These are phyloP conservation scores for Adansonia digitata DNA, from an alignment of 345 rosid species.

Conservation along the genomic window DNA sequence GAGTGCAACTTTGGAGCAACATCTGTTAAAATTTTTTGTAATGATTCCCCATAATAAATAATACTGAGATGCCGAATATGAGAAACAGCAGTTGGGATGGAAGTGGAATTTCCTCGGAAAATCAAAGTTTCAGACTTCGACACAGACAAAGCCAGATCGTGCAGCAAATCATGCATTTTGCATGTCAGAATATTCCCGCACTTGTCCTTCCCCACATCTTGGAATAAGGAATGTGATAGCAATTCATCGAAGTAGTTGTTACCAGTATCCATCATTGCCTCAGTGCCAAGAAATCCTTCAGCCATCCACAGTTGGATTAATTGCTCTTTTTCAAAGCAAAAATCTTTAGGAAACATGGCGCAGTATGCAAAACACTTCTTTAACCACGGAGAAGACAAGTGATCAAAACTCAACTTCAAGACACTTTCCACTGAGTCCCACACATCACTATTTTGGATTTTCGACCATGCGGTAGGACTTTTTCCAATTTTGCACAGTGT, in stretches of 20 bases:
- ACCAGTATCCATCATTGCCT: conserved; percentile 13
- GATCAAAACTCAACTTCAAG: not conserved
- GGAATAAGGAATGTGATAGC: conserved; percentile 21
- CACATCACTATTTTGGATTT: not conserved
- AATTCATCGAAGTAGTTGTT: conserved; percentile 14
- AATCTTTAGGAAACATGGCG: not conserved
- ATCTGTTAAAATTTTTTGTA: not conserved
- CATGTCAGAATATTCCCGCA: not conserved
- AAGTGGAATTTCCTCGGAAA: not conserved
- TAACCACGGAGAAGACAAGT: not conserved
- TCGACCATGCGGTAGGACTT: not conserved
- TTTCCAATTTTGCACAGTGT: not conserved
- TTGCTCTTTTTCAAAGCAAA: not conserved
- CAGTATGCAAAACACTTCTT: not conserved
- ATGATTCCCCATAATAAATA: not conserved
- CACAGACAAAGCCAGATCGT: conserved; percentile 21
- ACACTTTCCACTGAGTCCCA: not conserved
- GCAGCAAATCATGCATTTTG: conserved; percentile 29
- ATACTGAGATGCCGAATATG: not conserved
- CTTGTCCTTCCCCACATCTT: conserved; percentile 8
- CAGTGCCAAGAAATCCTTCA: not conserved
- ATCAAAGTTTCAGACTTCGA: conserved; percentile 1
- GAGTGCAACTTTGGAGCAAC: conserved; percentile 4
- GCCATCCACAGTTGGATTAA: not conserved
- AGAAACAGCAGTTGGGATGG: not conserved